Evolutionary conservation across 2,329 filamentous ascomycete species (phyloP).

Genomic region (Fusarium pseudocircinatum): DNA sequence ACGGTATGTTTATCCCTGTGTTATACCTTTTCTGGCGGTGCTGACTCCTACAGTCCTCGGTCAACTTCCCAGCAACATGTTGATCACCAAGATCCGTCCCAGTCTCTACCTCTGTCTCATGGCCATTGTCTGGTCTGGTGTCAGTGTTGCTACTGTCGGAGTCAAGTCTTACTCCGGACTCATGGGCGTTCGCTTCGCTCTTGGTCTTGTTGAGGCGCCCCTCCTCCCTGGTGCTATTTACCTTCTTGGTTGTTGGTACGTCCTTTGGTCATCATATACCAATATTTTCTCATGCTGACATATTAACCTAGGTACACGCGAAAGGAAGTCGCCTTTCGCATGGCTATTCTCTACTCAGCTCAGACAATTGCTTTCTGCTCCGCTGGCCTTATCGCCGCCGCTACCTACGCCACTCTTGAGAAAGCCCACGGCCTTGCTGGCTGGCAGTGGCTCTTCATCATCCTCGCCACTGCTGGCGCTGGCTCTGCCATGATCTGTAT

Average conservation of each 20-base stretch:
- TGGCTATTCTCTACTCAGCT: conserved; percentile 7
- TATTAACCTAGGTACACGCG: not conserved
- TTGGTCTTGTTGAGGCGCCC: conserved; percentile 12
- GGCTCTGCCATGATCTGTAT: conserved; percentile 16
- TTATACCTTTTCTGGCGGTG: no score
- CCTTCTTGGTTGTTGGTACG: conserved; percentile 8
- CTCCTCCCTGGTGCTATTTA: conserved; percentile 12
- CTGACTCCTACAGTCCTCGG: no score
- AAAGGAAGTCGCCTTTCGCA: conserved; percentile 8
- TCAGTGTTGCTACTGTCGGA: conserved; percentile 3
- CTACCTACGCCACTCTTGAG: conserved; percentile 5
- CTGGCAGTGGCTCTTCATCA: conserved; percentile 19
- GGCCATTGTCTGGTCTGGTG: conserved; percentile 14
- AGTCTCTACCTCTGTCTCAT: conserved; percentile 11
- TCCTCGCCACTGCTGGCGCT: not conserved
- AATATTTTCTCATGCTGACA: no score
- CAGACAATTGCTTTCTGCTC: conserved; percentile 13
- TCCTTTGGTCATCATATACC: rapidly evolving
- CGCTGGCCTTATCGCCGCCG: not conserved
- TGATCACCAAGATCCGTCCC: conserved; percentile 12
- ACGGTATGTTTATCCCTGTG: not conserved
- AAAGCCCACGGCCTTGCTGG: not conserved
- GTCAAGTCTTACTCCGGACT: conserved; percentile 10
- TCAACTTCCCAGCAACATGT: conserved; percentile 13
- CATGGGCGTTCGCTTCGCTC: conserved; percentile 10